A percentile compares a stretch with the other conserved stretches of the same genome.
Conservation (phyloP, 805 yeast genomes). For the Jamesozyma jinghongensis region DNA sequence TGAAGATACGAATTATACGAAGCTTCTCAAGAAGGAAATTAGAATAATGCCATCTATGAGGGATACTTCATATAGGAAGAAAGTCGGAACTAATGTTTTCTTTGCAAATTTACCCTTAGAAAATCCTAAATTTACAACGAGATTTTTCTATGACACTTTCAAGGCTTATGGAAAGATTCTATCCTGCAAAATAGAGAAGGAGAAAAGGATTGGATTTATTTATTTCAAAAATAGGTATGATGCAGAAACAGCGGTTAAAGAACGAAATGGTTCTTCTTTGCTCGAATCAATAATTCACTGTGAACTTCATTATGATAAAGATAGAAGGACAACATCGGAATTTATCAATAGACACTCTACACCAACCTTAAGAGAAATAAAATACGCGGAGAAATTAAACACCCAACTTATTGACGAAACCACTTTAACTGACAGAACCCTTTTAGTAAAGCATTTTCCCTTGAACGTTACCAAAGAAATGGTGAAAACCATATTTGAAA, state of each 20-base stretch:
- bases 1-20: slow-evolving; percentile 46
- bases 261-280: slow-evolving; percentile 23
- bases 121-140: slow-evolving; percentile 31
- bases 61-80: slow-evolving; percentile 33
- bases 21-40: slow-evolving; percentile 35
- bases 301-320: slow-evolving; percentile 3
- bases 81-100: slow-evolving; percentile 43
- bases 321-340: neutral
- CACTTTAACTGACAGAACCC: slow-evolving; percentile 5
- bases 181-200: slow-evolving; percentile 34
- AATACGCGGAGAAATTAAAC: too few relatives aligned
- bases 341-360: neutral
- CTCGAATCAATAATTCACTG: slow-evolving; percentile 16
- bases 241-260: slow-evolving; percentile 31
- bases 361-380: too few relatives aligned
- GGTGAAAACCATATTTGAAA: too few relatives aligned
- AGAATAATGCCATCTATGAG: slow-evolving; percentile 50
- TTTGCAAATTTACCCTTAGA: slow-evolving; percentile 36
- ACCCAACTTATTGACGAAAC: too few relatives aligned
- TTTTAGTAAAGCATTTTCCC: slow-evolving; percentile 23
- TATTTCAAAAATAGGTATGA: slow-evolving; percentile 28
- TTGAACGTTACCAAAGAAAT: slow-evolving; percentile 14
- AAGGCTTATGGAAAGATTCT: slow-evolving; percentile 38
- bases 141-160: slow-evolving; percentile 42
- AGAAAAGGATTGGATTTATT: slow-evolving; percentile 35